Conservation (phyloP, 1,284 basidiomycete genomes). For the Pholiota adiposa region DNA sequence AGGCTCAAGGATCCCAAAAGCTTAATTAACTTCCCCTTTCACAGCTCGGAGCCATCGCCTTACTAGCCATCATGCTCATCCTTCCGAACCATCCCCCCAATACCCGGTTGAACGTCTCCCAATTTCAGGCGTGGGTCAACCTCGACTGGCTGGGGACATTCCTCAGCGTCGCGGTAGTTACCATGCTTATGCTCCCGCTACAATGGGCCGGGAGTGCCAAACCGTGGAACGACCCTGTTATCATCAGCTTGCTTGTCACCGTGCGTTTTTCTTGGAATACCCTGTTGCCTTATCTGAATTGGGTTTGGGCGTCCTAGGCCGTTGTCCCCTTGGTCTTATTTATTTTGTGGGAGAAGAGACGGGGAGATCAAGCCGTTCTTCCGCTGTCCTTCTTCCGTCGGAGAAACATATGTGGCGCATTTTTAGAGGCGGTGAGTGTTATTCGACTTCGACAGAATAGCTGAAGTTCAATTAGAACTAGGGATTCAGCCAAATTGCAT, state of each 20-base stretch:
- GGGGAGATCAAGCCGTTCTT: conserved; percentile 7
- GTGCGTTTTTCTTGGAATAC: neutral
- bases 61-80: neutral
- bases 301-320: neutral
- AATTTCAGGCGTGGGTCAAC: conserved; percentile 2
- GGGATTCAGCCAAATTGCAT: neutral
- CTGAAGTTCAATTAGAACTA: neutral
- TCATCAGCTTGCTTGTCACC: neutral
- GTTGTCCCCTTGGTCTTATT: neutral
- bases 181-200: conserved; percentile 6
- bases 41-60: conserved; percentile 8
- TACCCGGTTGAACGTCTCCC: neutral
- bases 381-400: conserved; percentile 3
- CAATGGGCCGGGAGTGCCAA: conserved; percentile 12
- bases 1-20: neutral
- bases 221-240: conserved; percentile 7
- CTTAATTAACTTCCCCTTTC: neutral
- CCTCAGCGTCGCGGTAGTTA: conserved; percentile 3
- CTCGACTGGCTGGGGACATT: conserved; percentile 9
- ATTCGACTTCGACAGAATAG: neutral
- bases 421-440: conserved; percentile 1
- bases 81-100: conserved; percentile 7
- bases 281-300: neutral
- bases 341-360: conserved; percentile 1
- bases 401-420: conserved; percentile 4